Evolutionary conservation across 2,329 filamentous ascomycete genomes (phyloP).

Genomic region (Metarhizium brunneum): DNA sequence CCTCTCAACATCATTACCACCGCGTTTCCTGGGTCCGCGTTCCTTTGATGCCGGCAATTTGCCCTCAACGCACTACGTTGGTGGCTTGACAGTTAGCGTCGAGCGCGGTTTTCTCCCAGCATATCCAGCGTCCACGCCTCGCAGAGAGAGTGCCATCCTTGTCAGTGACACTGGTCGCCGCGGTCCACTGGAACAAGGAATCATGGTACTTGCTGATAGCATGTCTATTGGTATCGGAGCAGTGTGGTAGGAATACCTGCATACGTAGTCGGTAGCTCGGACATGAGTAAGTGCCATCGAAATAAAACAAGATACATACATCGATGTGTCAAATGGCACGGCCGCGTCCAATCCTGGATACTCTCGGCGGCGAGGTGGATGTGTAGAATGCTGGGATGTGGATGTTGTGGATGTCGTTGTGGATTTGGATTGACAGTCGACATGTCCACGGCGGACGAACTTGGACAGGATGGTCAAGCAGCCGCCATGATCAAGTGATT

Average conservation of each 20-base stretch:
- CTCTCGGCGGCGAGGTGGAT: neutral
- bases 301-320: neutral
- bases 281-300: neutral
- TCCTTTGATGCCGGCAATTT: neutral
- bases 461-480: neutral
- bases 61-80: neutral
- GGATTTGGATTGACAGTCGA: neutral
- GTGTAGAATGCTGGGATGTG: neutral
- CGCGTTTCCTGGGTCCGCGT: neutral
- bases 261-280: neutral
- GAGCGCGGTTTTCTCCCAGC: neutral
- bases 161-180: neutral
- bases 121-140: neutral
- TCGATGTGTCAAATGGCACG: neutral
- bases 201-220: neutral
- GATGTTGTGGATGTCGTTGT: neutral
- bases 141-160: neutral
- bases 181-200: neutral
- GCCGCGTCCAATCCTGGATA: neutral
- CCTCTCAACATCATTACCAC: neutral
- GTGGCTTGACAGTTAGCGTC: constrained; percentile 2
- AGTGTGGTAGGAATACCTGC: neutral
- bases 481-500: neutral
- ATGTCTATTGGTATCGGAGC: constrained; percentile 2
- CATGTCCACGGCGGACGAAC: neutral